Conservation (phyloP, 1,284 basidiomycete species). For the Neotropicomus parvogracilis region DNA sequence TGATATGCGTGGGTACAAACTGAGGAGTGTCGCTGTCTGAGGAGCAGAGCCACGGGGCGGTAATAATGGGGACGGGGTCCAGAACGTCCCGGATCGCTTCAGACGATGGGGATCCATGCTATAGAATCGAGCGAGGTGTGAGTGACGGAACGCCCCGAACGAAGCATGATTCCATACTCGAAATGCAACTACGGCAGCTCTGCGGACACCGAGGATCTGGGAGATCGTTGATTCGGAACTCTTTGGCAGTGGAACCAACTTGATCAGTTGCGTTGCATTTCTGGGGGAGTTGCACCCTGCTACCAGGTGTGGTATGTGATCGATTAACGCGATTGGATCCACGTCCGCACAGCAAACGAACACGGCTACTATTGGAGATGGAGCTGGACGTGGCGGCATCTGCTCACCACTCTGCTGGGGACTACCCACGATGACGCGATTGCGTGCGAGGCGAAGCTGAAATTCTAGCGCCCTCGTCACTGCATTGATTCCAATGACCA, state of each 20-base stretch:
- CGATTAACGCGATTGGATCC: slow-evolving; percentile 65
- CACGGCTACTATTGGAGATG: slow-evolving; percentile 41
- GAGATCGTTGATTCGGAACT: slow-evolving; percentile 68
- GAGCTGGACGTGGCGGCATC: background rate
- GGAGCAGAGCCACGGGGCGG: slow-evolving; percentile 60
- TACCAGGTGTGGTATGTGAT: slow-evolving; percentile 70
- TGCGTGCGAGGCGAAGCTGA: slow-evolving; percentile 44
- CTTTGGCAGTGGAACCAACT: slow-evolving; percentile 68
- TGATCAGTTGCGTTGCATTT: slow-evolving; percentile 35
- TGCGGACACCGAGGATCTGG: slow-evolving; percentile 59
- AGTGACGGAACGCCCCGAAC: slow-evolving; percentile 3
- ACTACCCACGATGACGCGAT: slow-evolving; percentile 16
- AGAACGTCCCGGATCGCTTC: slow-evolving; percentile 39
- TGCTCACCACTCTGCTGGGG: slow-evolving; percentile 21
- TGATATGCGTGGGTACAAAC: slow-evolving; percentile 76
- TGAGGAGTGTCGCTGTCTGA: slow-evolving; percentile 14
- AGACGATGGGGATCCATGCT: slow-evolving; percentile 42
- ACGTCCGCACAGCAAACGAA: slow-evolving; percentile 72
- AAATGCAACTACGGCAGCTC: slow-evolving; percentile 68
- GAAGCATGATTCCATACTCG: slow-evolving; percentile 36
- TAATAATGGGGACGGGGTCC: slow-evolving; percentile 47
- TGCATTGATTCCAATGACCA: slow-evolving; percentile 74
- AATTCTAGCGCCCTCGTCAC: slow-evolving; percentile 74
- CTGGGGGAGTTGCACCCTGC: slow-evolving; percentile 63
- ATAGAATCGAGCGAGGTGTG: slow-evolving; percentile 1